Base-by-base conservation (phyloP, 2,329 filamentous ascomycete species). In the Sarocladium kiliense region DNA sequence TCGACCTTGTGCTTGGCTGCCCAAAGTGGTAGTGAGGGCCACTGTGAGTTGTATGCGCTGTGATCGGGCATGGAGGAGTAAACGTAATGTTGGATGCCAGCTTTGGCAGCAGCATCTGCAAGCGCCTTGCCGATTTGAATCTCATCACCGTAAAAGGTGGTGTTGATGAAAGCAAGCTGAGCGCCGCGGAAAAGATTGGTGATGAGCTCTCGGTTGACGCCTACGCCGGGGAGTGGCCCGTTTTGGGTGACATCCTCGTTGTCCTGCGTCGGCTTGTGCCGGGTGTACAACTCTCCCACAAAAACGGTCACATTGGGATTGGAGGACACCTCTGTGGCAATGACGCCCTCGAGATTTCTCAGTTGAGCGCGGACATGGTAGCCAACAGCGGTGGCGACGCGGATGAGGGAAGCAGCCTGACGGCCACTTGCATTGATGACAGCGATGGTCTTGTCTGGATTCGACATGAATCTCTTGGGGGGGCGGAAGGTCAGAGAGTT, bases 61-160 rank as follows among this genome's bases (percentile, higher is more conserved):
- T 97, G 92, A 65, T 97, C 92, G 3, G 94, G 93, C 92, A 97
- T 96, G 65, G 91, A 95, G 62, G 91, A 96, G 74, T 97, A 99
- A 68, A 99, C 83, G 71, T 91, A 97, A 72, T 97, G 94, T 64
- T 91, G 85, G 47, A 97, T 84, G 51, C 89, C 86, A 37, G 87
- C 88, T 63, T 81, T 85, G 70, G 94, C 93, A 54, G 93, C 93
- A 14, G 91, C 91, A 66, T 96, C 89, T 57, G 92, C 94, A 58
- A 97, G 80, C 2, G 89, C 88, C 68, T 88, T 87, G 59, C 94
- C 94, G 62, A 97, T 95, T 37, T 86, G 85, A 57, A 94, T 81
- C 76, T 99, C 94, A 71, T 97, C 91, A 53, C 93, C 94, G 76
- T 95, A 96, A 65, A 96, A 95, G 4, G 91, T 96, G 41, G 94